Percentiles rank a stretch among this genome's conserved stretches.
Conservation (phyloP, 2,329 filamentous ascomycete genomes). For the Calonectria crousiana region DNA sequence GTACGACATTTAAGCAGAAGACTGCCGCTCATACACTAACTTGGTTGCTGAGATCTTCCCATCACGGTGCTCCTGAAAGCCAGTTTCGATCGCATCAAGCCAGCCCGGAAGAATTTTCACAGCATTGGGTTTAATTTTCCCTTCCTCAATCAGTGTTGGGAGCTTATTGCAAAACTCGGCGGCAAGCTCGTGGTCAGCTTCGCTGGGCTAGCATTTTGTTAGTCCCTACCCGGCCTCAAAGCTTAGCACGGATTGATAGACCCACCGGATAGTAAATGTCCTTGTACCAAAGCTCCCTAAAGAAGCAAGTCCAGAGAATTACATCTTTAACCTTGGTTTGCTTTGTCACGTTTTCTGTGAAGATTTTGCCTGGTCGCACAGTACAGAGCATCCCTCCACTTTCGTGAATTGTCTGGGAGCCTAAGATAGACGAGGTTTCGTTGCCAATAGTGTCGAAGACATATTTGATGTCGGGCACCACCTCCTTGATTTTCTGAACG, state of each 20-base stretch:
- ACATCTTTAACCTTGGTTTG: conserved; percentile 54
- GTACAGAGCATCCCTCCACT: conserved; percentile 52
- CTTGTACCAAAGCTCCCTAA: conserved; percentile 53
- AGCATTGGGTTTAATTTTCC: conserved; percentile 51
- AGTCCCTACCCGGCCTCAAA: background rate
- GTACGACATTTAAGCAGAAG: background rate
- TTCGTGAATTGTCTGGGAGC: conserved; percentile 46
- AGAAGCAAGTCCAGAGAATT: conserved; percentile 57
- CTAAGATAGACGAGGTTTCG: conserved; percentile 47
- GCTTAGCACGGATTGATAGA: conserved; percentile 1
- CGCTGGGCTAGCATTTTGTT: conserved; percentile 41
- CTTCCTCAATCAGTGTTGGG: conserved; percentile 47
- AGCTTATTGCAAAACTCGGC: conserved; percentile 53
- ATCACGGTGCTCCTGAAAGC: conserved; percentile 54
- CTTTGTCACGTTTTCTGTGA: conserved; percentile 50
- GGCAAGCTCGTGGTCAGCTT: conserved; percentile 51
- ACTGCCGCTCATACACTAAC: conserved; percentile 49
- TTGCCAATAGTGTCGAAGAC: conserved; percentile 59
- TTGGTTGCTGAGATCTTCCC: conserved; percentile 55
- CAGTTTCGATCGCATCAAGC: conserved; percentile 47
- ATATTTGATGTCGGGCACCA: conserved; percentile 49
- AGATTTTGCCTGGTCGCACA: conserved; percentile 54
- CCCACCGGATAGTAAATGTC: conserved; percentile 52
- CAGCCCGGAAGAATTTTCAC: conserved; percentile 45
- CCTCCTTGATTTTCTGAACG: conserved; percentile 48